A percentile compares a stretch with the other conserved stretches of the same genome.
phyloP scores from a whole-genome alignment of 139 green algal genomes.

The Spirogloea muscicola region DNA sequence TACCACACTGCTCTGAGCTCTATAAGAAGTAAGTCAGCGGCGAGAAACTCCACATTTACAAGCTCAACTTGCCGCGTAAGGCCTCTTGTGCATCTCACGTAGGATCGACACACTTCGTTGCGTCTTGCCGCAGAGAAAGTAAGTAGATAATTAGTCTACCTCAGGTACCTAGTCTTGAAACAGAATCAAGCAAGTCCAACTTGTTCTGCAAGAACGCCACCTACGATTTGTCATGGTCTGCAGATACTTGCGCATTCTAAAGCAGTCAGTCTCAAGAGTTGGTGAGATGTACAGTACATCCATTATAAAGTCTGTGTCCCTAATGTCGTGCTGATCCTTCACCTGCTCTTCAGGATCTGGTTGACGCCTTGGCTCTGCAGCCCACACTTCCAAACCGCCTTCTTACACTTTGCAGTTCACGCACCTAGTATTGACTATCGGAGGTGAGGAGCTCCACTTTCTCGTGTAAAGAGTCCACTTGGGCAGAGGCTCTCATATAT shows the following conservation, averaged over 20 bases:
- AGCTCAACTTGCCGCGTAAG: neutral
- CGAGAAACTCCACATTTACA: conserved; percentile 5
- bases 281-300: neutral
- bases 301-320: neutral
- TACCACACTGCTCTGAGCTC: too few species aligned
- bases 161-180: too few species aligned
- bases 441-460: conserved; percentile 7
- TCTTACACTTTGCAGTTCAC: conserved; percentile 17
- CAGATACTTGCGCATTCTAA: too few species aligned
- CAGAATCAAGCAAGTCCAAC: too few species aligned
- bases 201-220: too few species aligned
- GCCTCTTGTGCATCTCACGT: too few species aligned
- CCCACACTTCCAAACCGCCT: conserved; percentile 34
- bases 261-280: conserved; percentile 2
- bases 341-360: conserved; percentile 27
- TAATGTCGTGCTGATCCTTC: neutral
- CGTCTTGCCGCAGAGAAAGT: neutral
- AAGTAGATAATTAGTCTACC: neutral
- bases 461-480: too few species aligned
- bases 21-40: too few species aligned
- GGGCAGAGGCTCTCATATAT: too few species aligned
- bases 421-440: conserved; percentile 9
- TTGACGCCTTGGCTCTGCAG: conserved; percentile 42
- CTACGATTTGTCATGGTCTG: too few species aligned
- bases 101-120: neutral